Percentiles rank a stretch among this genome's conserved stretches.
phyloP scores from a whole-genome alignment of 768 basidiomycete species.

The Leucogyrophana mollusca region DNA sequence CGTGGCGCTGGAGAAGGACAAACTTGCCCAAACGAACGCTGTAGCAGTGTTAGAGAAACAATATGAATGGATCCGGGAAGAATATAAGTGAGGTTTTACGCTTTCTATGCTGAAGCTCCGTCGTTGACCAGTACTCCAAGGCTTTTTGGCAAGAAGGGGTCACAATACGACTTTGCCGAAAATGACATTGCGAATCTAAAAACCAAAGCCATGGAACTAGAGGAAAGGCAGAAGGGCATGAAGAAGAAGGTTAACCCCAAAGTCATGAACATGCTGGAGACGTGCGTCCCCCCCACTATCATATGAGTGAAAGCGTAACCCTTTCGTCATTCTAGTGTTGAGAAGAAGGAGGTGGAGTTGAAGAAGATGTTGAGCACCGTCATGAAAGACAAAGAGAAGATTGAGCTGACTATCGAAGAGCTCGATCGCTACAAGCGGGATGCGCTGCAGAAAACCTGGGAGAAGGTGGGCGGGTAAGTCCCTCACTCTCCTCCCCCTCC shows the following conservation, averaged over 20 bases:
- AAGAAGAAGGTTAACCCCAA: slow-evolving; percentile 96
- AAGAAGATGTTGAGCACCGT: slow-evolving; percentile 89
- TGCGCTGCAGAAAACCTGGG: slow-evolving; percentile 92
- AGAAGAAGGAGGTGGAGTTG: slow-evolving; percentile 86
- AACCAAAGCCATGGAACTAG: slow-evolving; percentile 70
- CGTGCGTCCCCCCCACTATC: slow-evolving; percentile 44
- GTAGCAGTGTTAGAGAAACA: slow-evolving; percentile 74
- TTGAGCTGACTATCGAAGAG: slow-evolving; percentile 90
- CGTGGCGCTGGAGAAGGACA: slow-evolving; percentile 62
- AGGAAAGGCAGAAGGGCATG: slow-evolving; percentile 77
- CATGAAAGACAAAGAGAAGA: slow-evolving; percentile 90
- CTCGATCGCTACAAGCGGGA: slow-evolving; percentile 94
- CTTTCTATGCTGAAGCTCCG: neutral
- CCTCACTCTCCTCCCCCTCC: neutral
- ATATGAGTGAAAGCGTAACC: neutral
- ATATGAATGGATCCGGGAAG: slow-evolving; percentile 86
- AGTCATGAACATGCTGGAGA: slow-evolving; percentile 94
- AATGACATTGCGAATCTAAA: slow-evolving; percentile 60
- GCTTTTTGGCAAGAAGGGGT: slow-evolving; percentile 78
- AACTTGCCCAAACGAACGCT: slow-evolving; percentile 45
- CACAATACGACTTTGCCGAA: slow-evolving; percentile 76
- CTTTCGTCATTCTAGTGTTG: slow-evolving; percentile 57
- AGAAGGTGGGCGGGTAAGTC: slow-evolving; percentile 86
- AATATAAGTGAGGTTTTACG: slow-evolving; percentile 64
- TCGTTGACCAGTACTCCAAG: slow-evolving; percentile 36